phyloP scores from a whole-genome alignment of 257 asterid species.

The Echium plantagineum region DNA sequence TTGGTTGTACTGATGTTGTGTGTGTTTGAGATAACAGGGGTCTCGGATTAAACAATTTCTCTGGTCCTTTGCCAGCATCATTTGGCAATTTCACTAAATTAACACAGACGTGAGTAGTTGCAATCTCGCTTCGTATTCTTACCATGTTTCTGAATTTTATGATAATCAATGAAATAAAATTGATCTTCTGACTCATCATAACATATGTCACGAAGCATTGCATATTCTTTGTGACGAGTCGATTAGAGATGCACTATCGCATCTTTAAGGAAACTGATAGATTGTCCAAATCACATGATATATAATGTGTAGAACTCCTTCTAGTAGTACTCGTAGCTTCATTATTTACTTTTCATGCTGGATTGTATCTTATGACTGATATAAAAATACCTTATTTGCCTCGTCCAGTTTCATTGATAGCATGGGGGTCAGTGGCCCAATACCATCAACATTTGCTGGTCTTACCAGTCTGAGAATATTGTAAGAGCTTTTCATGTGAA shows the following conservation, averaged over 20 bases:
- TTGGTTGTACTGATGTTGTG: slow-evolving; percentile 4
- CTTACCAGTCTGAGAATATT: slow-evolving; percentile 28
- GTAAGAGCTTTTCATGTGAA: slow-evolving; percentile 21
- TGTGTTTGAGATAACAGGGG: slow-evolving; percentile 23
- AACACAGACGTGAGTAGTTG: slow-evolving; percentile 35
- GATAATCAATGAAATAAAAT: too few species aligned
- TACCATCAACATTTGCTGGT: slow-evolving; percentile 40
- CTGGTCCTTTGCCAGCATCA: slow-evolving; percentile 63
- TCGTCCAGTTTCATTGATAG: slow-evolving; percentile 38
- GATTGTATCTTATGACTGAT: background rate
- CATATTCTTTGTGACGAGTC: too few species aligned
- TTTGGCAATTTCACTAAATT: slow-evolving; percentile 53
- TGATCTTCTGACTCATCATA: too few species aligned
- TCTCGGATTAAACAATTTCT: slow-evolving; percentile 55
- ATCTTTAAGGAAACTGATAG: too few species aligned
- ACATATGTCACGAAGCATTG: too few species aligned
- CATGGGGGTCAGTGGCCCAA: slow-evolving; percentile 45
- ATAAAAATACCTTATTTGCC: background rate
- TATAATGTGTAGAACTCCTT: too few species aligned
- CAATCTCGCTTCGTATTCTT: background rate
- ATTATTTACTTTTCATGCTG: background rate
- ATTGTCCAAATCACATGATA: too few species aligned
- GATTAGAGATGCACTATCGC: too few species aligned
- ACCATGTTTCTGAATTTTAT: background rate
- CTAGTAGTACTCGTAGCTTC: background rate